Conservation (phyloP, 441 rosid species). For the Eutrema salsugineum region DNA sequence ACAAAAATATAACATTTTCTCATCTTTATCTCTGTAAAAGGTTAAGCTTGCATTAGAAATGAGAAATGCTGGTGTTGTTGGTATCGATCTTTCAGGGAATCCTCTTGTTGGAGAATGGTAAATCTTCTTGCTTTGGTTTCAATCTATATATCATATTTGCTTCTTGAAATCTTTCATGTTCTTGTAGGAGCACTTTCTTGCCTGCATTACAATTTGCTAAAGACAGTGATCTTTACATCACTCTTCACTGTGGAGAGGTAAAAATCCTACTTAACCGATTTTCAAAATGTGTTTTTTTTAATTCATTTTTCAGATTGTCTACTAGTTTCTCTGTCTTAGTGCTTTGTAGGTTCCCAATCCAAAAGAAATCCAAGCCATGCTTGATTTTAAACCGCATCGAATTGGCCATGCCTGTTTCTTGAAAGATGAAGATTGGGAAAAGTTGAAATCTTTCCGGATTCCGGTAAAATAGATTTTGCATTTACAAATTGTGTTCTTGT, state of each 20-base stretch:
- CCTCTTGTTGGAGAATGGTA: conserved; percentile 90
- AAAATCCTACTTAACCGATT: not conserved
- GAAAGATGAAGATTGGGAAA: conserved; percentile 56
- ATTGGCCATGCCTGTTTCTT: conserved; percentile 89
- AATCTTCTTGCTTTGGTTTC: not conserved
- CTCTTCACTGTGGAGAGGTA: conserved; percentile 99
- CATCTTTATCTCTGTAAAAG: conserved; percentile 36
- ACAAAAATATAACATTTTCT: not conserved
- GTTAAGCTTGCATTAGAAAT: conserved; percentile 88
- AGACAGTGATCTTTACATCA: conserved; percentile 70
- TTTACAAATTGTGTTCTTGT: not conserved
- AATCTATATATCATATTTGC: not conserved
- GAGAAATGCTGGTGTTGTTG: conserved; percentile 76
- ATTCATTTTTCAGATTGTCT: not conserved
- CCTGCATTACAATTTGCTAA: conserved; percentile 75
- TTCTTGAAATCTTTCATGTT: conserved; percentile 17
- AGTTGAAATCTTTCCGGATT: conserved; percentile 55
- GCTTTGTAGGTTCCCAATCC: conserved; percentile 82
- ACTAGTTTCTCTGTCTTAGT: conserved; percentile 54
- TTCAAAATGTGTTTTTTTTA: not conserved
- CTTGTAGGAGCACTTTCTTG: conserved; percentile 69
- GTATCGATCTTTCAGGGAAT: conserved; percentile 96
- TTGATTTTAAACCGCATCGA: conserved; percentile 82
- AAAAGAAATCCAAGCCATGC: conserved; percentile 76
- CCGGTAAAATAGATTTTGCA: conserved; percentile 46